Evolutionary conservation across 805 yeast species (phyloP), one percentile per base, ranked within the genome.

Genomic region (Myxozyma neglecta): DNA sequence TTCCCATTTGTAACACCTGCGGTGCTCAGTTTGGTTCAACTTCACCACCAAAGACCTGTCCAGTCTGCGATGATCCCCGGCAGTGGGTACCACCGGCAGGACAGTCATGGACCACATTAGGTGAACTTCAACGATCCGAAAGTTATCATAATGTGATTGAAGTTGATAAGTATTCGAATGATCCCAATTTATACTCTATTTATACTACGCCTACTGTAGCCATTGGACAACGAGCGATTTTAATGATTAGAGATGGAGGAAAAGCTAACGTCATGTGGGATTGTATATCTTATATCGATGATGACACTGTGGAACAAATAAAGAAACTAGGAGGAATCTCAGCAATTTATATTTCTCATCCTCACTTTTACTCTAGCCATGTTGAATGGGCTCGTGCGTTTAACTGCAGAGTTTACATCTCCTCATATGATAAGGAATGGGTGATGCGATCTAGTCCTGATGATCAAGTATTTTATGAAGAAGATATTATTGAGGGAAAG

Each of bases 371-470:
- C 43, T 47, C 67, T 4, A 37, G 61, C 13, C 59, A 65, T 50
- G 59, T 65, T 10, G 68, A 66, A 42, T 66, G 69, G 69, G 68
- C 68, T 3, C 48, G 54, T 13, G 68, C 65, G 29, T 66, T 66
- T 49, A 40, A 53, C 3, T 62, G 67, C 45, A 43, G 24, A 35
- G 69, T 66, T 16, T 61, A 55, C 18, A 50, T 65, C 14, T 50
- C 68, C 9, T 51, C 61, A 13, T 47, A 43, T 29, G 68, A 66
- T 46, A 49, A 53, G 40, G 52, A 47, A 24, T 65, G 64, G 64
- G 51, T 60, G 14, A 48, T 50, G 57, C 59, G 67, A 11, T 37
- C 49, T 6, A 56, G 44, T 29, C 45, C 52, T 7, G 51, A 20
- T 20, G 54, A 39, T 20, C 68, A 63, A 40, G 44, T 34, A 2